Conservation (phyloP, 805 yeast species). For the Teunomyces atbi region DNA sequence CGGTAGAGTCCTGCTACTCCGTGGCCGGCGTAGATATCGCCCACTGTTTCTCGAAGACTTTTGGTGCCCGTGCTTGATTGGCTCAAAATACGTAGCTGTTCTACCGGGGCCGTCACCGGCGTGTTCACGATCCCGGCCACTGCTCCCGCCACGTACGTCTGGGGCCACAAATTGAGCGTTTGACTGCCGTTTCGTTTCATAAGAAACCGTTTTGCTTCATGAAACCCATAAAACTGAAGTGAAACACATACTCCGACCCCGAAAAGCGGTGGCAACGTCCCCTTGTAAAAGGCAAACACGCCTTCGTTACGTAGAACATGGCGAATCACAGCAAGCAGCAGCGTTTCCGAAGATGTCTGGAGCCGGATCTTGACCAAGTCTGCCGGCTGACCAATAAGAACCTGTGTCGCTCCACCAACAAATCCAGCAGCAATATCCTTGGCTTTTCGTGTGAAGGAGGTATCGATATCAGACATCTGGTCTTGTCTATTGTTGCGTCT, state of each 20-base stretch:
- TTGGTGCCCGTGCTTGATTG: constrained; percentile 44
- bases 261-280: constrained; percentile 43
- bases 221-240: constrained; percentile 68
- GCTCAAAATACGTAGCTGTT: constrained; percentile 60
- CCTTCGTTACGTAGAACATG: constrained; percentile 43
- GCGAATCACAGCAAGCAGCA: constrained; percentile 32
- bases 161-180: constrained; percentile 50
- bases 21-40: constrained; percentile 36
- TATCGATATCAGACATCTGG: constrained; percentile 30
- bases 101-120: constrained; percentile 63
- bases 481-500: too few species aligned
- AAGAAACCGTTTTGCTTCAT: constrained; percentile 62
- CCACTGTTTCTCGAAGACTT: constrained; percentile 35
- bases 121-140: constrained; percentile 65
- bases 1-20: constrained; percentile 57
- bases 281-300: constrained; percentile 42
- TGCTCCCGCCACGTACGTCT: constrained; percentile 63
- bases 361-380: constrained; percentile 44
- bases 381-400: constrained; percentile 47
- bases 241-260: constrained; percentile 66
- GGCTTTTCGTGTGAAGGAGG: constrained; percentile 33
- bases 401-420: constrained; percentile 48
- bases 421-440: constrained; percentile 46
- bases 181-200: constrained; percentile 24
- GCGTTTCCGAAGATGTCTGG: constrained; percentile 34